Percentiles rank a stretch among this genome's conserved stretches.
Conservation (phyloP, 2,329 filamentous ascomycete genomes). For the Nectriaceae sp. region DNA sequence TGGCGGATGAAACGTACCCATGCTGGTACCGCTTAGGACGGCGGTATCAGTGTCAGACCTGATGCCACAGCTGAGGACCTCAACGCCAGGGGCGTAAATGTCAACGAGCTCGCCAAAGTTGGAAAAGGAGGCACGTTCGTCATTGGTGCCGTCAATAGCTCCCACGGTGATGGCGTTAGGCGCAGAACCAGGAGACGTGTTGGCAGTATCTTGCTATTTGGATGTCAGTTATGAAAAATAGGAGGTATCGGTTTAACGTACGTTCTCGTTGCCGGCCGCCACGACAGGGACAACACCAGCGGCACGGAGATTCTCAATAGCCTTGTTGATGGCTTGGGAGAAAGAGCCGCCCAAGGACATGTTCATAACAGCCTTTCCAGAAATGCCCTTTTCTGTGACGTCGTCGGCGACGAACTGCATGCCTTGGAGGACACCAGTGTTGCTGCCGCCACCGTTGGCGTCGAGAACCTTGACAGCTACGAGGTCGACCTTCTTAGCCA, state of each 20-base stretch:
- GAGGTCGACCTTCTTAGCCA: slow-evolving; percentile 49
- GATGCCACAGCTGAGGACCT: slow-evolving; percentile 56
- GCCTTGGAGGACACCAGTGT: slow-evolving; percentile 54
- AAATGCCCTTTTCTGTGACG: slow-evolving; percentile 40
- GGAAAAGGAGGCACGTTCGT: slow-evolving; percentile 54
- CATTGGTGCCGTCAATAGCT: slow-evolving; percentile 54
- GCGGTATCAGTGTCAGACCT: slow-evolving; percentile 45
- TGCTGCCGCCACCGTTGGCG: slow-evolving; percentile 38
- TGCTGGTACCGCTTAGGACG: slow-evolving; percentile 57
- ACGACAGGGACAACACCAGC: slow-evolving; percentile 59
- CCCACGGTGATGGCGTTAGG: slow-evolving; percentile 60
- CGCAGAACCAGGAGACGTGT: slow-evolving; percentile 56
- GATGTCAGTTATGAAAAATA: slow-evolving; percentile 13
- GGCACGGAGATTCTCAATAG: slow-evolving; percentile 49
- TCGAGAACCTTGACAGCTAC: slow-evolving; percentile 65
- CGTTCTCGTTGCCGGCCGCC: slow-evolving; percentile 61
- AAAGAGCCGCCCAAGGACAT: slow-evolving; percentile 59
- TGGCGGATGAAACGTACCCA: slow-evolving; percentile 41
- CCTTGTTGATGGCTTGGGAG: slow-evolving; percentile 55
- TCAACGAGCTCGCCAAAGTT: slow-evolving; percentile 59
- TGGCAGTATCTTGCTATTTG: slow-evolving; percentile 46
- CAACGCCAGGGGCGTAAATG: slow-evolving; percentile 58
- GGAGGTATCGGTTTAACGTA: slow-evolving; percentile 20
- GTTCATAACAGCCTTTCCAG: slow-evolving; percentile 62
- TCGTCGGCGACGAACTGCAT: slow-evolving; percentile 58